Evolutionary conservation across 2,329 filamentous ascomycete species (phyloP).

Genomic region (Fonsecaea multimorphosa): DNA sequence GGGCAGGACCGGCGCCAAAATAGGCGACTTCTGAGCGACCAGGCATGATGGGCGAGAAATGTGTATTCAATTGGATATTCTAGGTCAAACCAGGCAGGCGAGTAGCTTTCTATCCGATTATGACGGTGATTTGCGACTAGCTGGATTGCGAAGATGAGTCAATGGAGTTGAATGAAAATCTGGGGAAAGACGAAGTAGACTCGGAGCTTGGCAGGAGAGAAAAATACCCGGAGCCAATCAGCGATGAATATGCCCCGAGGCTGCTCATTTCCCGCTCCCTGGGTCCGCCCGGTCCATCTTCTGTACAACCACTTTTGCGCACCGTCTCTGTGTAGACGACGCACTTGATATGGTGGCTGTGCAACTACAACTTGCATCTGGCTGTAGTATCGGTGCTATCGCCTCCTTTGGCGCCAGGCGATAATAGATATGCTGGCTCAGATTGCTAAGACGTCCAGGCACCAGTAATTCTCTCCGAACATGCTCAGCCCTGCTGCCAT

Average conservation of each 20-base stretch:
- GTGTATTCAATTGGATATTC: not conserved
- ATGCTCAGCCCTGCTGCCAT: not conserved
- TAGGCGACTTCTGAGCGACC: slow-evolving; percentile 77
- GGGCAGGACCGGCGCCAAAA: slow-evolving; percentile 90
- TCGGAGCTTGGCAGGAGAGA: slow-evolving; percentile 20
- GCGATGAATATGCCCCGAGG: slow-evolving; percentile 2
- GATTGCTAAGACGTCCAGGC: not conserved
- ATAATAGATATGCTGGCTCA: not conserved
- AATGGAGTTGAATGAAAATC: slow-evolving; percentile 11
- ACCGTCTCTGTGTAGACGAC: too few species aligned
- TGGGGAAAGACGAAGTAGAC: slow-evolving; percentile 9
- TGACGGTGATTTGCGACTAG: not conserved
- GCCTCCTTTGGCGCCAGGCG: not conserved
- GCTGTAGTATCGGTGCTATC: not conserved
- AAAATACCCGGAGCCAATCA: slow-evolving; percentile 16
- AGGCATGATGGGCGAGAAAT: slow-evolving; percentile 61
- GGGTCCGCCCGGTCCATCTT: too few species aligned
- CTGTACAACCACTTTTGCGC: too few species aligned
- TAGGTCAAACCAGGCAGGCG: not conserved
- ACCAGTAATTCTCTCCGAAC: slow-evolving; percentile 1
- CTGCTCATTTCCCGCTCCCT: too few species aligned
- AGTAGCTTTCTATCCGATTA: not conserved
- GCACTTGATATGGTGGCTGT: too few species aligned
- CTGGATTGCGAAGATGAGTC: slow-evolving; percentile 9
- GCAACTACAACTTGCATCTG: not conserved